These are phyloP conservation scores for Xylaria polymorpha DNA, from an alignment of 2,329 filamentous ascomycete genomes.

Conservation along the genomic window DNA sequence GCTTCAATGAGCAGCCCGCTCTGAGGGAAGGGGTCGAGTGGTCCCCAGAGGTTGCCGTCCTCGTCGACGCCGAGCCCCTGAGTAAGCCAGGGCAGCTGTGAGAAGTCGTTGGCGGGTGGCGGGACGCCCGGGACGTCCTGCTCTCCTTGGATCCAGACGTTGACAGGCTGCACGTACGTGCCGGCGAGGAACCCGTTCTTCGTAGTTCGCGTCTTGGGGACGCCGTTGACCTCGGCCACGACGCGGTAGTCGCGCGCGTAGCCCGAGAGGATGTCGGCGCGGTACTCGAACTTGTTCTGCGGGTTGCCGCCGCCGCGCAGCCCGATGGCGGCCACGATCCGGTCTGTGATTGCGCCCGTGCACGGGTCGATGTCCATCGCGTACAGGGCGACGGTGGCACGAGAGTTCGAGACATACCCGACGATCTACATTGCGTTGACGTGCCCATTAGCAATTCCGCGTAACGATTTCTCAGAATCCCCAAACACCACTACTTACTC, in stretches of 20 bases:
- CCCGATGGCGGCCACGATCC: conserved; percentile 50
- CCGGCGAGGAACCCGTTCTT: conserved; percentile 53
- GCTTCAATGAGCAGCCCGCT: conserved; percentile 50
- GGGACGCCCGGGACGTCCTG: conserved; percentile 52
- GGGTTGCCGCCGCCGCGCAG: conserved; percentile 49
- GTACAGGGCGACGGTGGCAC: conserved; percentile 50
- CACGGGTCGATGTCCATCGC: conserved; percentile 54
- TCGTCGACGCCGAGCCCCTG: conserved; percentile 52
- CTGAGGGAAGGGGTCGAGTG: conserved; percentile 54
- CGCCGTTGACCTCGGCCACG: conserved; percentile 51
- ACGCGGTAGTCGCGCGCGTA: conserved; percentile 54
- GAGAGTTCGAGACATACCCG: conserved; percentile 52
- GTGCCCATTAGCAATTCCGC: conserved; percentile 8
- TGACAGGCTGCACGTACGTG: conserved; percentile 53
- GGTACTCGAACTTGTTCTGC: conserved; percentile 54
- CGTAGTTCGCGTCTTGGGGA: conserved; percentile 47
- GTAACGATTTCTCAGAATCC: not conserved
- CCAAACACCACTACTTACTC: conserved; percentile 44
- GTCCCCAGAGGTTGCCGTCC: conserved; percentile 53
- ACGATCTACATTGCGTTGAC: conserved; percentile 43
- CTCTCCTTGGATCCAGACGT: conserved; percentile 54
- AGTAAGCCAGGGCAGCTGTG: conserved; percentile 52
- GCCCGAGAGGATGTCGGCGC: conserved; percentile 49
- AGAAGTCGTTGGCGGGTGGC: conserved; percentile 52
- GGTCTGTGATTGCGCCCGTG: conserved; percentile 51